Percentiles rank a stretch among this genome's conserved stretches.
Conservation (phyloP, 1,284 basidiomycete genomes). For the Caloboletus firmus region DNA sequence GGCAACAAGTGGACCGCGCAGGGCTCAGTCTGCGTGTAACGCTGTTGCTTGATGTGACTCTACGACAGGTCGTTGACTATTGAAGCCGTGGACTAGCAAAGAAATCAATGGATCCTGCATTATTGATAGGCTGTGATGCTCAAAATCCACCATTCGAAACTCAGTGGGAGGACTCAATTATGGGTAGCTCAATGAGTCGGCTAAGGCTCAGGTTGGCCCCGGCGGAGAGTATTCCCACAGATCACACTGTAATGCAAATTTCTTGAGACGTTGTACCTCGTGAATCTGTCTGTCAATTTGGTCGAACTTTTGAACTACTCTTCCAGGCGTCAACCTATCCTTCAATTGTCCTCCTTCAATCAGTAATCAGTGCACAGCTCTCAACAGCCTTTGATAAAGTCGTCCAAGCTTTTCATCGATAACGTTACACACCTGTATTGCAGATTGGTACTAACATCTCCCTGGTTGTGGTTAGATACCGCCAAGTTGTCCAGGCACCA, state of each 20-base stretch:
- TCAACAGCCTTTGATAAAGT: no score
- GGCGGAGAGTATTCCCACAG: background rate
- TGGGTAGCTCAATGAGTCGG: no score
- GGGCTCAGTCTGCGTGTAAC: background rate
- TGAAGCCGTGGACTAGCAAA: no score
- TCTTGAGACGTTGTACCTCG: background rate
- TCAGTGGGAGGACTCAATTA: no score
- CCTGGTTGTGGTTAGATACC: background rate
- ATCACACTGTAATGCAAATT: background rate
- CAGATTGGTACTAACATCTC: background rate
- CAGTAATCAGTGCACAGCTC: background rate
- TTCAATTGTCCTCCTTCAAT: background rate
- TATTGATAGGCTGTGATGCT: no score
- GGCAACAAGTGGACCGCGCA: background rate
- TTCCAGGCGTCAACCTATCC: no score
- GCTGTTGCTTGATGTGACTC: no score
- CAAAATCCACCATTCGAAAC: no score
- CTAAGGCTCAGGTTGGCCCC: background rate
- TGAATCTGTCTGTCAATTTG: background rate
- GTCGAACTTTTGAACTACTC: background rate
- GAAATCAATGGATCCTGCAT: no score
- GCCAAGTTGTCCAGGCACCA: background rate
- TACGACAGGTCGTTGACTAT: no score
- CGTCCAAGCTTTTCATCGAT: background rate
- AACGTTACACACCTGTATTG: background rate